A percentile compares a stretch with the other conserved stretches of the same genome.
These are phyloP conservation scores for Solanum bukasovii DNA, from an alignment of 257 asterid species.

Conservation along the genomic window DNA sequence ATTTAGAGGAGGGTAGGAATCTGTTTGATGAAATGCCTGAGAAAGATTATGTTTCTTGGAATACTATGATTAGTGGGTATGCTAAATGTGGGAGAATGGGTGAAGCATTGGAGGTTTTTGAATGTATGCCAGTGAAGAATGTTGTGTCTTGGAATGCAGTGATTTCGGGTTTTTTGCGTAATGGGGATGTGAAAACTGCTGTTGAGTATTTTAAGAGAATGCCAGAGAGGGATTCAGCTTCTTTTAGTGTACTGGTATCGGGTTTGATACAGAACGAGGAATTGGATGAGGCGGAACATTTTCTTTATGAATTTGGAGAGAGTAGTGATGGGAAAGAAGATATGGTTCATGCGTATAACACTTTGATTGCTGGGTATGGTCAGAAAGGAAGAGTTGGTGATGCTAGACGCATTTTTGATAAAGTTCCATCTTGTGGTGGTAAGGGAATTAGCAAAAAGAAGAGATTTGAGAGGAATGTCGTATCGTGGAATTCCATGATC, in stretches of 20 bases:
- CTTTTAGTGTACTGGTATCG: slow-evolving; percentile 55
- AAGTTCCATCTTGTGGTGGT: slow-evolving; percentile 20
- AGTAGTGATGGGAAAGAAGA: slow-evolving; percentile 15
- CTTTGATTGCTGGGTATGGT: slow-evolving; percentile 79
- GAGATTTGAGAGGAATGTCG: slow-evolving; percentile 40
- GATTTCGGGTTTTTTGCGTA: slow-evolving; percentile 58
- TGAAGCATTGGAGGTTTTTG: slow-evolving; percentile 52
- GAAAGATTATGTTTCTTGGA: slow-evolving; percentile 57
- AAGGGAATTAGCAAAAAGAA: not conserved
- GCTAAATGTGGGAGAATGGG: slow-evolving; percentile 52
- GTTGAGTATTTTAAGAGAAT: slow-evolving; percentile 42
- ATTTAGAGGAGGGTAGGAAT: slow-evolving; percentile 37
- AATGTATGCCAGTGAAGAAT: slow-evolving; percentile 49
- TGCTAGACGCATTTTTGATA: slow-evolving; percentile 54
- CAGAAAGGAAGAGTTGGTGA: slow-evolving; percentile 59
- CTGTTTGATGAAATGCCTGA: slow-evolving; percentile 61
- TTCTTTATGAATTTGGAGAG: slow-evolving; percentile 28
- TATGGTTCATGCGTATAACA: slow-evolving; percentile 62
- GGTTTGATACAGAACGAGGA: slow-evolving; percentile 55
- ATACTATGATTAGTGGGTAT: slow-evolving; percentile 79
- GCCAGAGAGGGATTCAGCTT: slow-evolving; percentile 58
- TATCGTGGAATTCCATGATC: slow-evolving; percentile 86
- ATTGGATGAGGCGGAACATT: slow-evolving; percentile 48
- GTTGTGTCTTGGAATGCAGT: slow-evolving; percentile 73
- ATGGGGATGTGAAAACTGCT: slow-evolving; percentile 50